A percentile compares a stretch with the other conserved stretches of the same genome.
Conservation (phyloP, 164 flowering plant genomes). For the Warburgia ugandensis region DNA sequence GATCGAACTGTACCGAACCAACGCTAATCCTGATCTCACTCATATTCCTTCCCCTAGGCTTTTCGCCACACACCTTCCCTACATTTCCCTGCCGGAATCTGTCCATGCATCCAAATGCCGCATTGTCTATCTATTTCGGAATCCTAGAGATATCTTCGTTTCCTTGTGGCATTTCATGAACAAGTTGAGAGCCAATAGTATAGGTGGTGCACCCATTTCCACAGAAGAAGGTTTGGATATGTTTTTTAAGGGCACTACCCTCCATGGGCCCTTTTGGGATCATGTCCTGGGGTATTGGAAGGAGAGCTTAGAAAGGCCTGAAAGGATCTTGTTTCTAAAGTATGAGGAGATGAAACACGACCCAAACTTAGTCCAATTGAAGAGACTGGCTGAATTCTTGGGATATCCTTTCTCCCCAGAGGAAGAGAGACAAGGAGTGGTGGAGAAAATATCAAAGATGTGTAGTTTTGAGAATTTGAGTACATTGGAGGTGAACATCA, state of each 20-base stretch:
- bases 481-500: slow-evolving; percentile 6
- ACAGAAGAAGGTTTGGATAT: slow-evolving; percentile 16
- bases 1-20: not conserved
- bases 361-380: not conserved
- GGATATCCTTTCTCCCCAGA: slow-evolving; percentile 3
- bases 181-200: slow-evolving; percentile 6
- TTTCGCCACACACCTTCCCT: not conserved
- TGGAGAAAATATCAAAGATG: slow-evolving; percentile 1
- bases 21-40: not conserved
- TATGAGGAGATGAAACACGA: slow-evolving; percentile 8
- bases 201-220: not conserved
- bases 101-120: slow-evolving; percentile 1
- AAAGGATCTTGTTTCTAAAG: slow-evolving; percentile 1
- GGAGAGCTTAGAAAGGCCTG: slow-evolving; percentile 3
- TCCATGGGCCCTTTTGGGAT: slow-evolving; percentile 7
- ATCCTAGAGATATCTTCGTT: slow-evolving; percentile 12
- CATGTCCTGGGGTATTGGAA: slow-evolving; percentile 9
- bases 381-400: slow-evolving; percentile 3
- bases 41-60: slow-evolving; percentile 2
- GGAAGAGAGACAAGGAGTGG: slow-evolving; percentile 5
- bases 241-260: slow-evolving; percentile 12
- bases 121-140: slow-evolving; percentile 12
- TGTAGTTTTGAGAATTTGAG: slow-evolving; percentile 6
- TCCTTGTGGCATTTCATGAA: slow-evolving; percentile 12
- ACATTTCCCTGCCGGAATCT: not conserved